phyloP scores from a whole-genome alignment of 495 filamentous ascomycete species.

The Geopyxis carbonaria region DNA sequence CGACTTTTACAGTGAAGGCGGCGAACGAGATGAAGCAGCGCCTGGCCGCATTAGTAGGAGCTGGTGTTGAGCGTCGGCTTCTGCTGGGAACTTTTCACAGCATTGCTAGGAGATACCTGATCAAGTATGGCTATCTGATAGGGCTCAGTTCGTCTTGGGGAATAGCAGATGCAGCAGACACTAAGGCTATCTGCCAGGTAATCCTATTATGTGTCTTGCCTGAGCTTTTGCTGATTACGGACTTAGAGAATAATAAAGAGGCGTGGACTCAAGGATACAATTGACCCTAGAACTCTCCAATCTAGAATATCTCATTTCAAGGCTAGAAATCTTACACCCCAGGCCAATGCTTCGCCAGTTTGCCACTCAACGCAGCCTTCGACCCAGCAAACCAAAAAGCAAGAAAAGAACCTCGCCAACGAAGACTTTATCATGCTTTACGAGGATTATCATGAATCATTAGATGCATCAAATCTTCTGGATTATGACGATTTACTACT shows the following conservation, averaged over 20 bases:
- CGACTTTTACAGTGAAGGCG: constrained; percentile 96
- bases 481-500: constrained; percentile 93
- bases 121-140: constrained; percentile 71
- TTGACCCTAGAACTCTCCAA: constrained; percentile 52
- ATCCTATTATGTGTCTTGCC: neutral
- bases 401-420: constrained; percentile 40
- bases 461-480: constrained; percentile 62
- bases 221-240: neutral
- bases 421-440: constrained; percentile 62
- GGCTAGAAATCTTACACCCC: constrained; percentile 34
- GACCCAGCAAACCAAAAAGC: constrained; percentile 26
- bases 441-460: constrained; percentile 55
- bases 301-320: constrained; percentile 76
- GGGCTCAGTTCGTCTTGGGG: constrained; percentile 70
- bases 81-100: constrained; percentile 94
- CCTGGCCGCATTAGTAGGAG: constrained; percentile 59
- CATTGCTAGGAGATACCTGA: constrained; percentile 71
- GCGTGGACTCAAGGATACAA: constrained; percentile 17
- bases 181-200: constrained; percentile 37
- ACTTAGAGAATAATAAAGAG: constrained; percentile 60
- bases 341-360: constrained; percentile 10
- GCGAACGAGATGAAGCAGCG: constrained; percentile 89
- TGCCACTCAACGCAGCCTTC: constrained; percentile 6
- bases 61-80: constrained; percentile 57
- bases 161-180: constrained; percentile 81